phyloP scores from a whole-genome alignment of 352 stramenopile species.

The Blastocystis sp. region DNA sequence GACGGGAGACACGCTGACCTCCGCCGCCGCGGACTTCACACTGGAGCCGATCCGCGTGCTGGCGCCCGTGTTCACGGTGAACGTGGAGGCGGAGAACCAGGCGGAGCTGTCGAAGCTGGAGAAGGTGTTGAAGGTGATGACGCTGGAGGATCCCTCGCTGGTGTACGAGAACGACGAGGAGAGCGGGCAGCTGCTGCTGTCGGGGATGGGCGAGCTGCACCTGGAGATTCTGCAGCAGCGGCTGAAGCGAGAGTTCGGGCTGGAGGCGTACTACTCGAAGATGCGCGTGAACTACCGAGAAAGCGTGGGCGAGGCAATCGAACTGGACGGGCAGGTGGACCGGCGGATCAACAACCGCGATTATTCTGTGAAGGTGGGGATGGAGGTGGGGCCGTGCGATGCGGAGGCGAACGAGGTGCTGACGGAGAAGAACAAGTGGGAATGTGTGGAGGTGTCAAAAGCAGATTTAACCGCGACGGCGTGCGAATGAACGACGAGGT shows the following conservation, averaged over 20 bases:
- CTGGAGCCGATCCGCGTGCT: slow-evolving; percentile 12
- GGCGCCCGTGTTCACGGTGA: slow-evolving; percentile 62
- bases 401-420: slow-evolving; percentile 46
- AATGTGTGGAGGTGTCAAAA: background rate
- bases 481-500: background rate
- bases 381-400: background rate
- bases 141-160: slow-evolving; percentile 96
- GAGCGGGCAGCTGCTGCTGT: slow-evolving; percentile 95
- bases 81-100: slow-evolving; percentile 63
- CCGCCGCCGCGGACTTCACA: slow-evolving; percentile 70
- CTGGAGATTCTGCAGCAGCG: slow-evolving; percentile 97
- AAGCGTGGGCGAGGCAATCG: background rate
- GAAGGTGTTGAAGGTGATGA: slow-evolving; percentile 36
- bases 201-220: slow-evolving; percentile 93
- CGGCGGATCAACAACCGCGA: background rate
- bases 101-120: slow-evolving; percentile 53
- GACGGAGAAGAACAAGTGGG: background rate
- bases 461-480: background rate
- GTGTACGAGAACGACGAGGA: slow-evolving; percentile 84
- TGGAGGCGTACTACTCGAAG: slow-evolving; percentile 76
- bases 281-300: slow-evolving; percentile 69
- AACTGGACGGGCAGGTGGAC: background rate
- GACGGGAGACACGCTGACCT: slow-evolving; percentile 79
- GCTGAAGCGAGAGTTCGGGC: slow-evolving; percentile 93
- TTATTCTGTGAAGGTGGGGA: background rate